Percentiles rank a stretch among this genome's conserved stretches.
Conservation (phyloP, 371 early-diverging fungal genomes). For the Synchytrium microbalum region DNA sequence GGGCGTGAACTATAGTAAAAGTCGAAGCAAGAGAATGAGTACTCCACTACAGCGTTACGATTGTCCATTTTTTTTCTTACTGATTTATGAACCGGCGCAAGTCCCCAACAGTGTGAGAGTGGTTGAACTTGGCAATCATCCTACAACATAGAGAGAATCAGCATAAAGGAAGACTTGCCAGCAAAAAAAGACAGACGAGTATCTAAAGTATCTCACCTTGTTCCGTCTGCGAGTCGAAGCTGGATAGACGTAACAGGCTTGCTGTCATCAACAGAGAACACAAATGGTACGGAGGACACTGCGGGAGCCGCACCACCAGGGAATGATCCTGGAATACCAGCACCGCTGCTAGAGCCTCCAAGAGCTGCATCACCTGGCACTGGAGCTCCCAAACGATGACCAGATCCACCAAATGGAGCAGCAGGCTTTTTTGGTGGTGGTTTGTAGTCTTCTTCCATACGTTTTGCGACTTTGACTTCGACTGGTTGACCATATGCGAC, state of each 20-base stretch:
- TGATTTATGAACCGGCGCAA: conserved; percentile 62
- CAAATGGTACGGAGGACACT: conserved; percentile 17
- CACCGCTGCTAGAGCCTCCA: conserved; percentile 30
- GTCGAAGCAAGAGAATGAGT: not conserved
- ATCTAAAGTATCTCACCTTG: conserved; percentile 27
- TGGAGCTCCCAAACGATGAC: conserved; percentile 64
- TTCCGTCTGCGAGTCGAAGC: conserved; percentile 85
- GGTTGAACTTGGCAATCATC: conserved; percentile 80
- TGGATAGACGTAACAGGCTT: conserved; percentile 82
- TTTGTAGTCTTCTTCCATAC: conserved; percentile 76
- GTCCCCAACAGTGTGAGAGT: conserved; percentile 81
- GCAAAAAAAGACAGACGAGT: not conserved
- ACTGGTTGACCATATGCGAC: conserved; percentile 88
- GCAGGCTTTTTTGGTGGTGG: conserved; percentile 59
- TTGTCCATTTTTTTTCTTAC: conserved; percentile 27
- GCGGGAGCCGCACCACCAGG: conserved; percentile 30
- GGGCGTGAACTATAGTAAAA: conserved; percentile 35
- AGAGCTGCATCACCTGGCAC: conserved; percentile 26
- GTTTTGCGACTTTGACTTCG: conserved; percentile 75
- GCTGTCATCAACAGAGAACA: conserved; percentile 54
- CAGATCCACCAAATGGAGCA: conserved; percentile 72
- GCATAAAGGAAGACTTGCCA: conserved; percentile 1
- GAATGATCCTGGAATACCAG: conserved; percentile 22
- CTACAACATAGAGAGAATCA: conserved; percentile 32
- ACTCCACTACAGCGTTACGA: not conserved